A percentile compares a stretch with the other conserved stretches of the same genome.
phyloP scores from a whole-genome alignment of 495 filamentous ascomycete genomes.

The Penicillium taxi region DNA sequence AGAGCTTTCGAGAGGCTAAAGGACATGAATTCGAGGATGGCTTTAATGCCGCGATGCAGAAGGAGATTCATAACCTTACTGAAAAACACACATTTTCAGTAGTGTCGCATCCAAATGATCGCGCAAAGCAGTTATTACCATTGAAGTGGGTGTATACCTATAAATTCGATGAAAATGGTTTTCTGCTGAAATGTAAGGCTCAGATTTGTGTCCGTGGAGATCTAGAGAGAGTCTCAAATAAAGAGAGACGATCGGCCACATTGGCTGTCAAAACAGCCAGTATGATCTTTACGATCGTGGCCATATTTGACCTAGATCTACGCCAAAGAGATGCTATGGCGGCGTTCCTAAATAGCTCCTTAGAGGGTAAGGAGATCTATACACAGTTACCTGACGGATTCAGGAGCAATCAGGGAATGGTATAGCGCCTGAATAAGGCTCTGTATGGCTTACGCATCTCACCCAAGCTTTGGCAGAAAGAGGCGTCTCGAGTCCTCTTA shows the following conservation, averaged over 20 bases:
- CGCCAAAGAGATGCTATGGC: conserved; percentile 4
- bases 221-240: not conserved
- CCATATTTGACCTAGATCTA: conserved; percentile 5
- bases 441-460: conserved; percentile 20
- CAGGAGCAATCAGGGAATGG: not conserved
- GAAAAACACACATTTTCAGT: not conserved
- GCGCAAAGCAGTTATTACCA: conserved; percentile 5
- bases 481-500: conserved; percentile 9
- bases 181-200: conserved; percentile 8
- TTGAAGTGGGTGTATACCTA: conserved; percentile 11
- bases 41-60: not conserved
- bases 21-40: no score
- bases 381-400: conserved; percentile 4
- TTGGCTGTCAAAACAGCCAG: conserved; percentile 5
- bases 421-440: conserved; percentile 5
- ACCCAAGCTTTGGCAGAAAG: conserved; percentile 16
- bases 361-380: conserved; percentile 4
- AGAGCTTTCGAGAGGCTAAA: not conserved
- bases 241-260: conserved; percentile 8
- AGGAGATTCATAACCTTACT: not conserved
- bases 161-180: conserved; percentile 12
- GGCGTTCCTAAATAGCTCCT: conserved; percentile 8
- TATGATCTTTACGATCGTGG: conserved; percentile 1
- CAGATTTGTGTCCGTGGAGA: conserved; percentile 13
- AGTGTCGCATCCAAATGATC: not conserved